Conservation (phyloP, 2,329 filamentous ascomycete species). For the Didymella pinodella region DNA sequence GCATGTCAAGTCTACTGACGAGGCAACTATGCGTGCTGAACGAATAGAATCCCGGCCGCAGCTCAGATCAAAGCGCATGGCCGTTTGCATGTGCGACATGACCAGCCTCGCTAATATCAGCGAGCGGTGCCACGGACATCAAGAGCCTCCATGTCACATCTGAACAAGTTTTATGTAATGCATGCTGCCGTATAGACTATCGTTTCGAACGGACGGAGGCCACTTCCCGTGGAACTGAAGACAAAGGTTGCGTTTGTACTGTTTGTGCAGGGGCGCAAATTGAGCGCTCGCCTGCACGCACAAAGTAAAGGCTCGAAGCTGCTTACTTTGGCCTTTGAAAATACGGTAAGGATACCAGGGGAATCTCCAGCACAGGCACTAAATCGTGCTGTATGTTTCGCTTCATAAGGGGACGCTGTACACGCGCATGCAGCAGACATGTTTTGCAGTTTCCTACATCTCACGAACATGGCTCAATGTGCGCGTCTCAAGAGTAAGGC, state of each 20-base stretch:
- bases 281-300: background rate
- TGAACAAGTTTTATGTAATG: background rate
- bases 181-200: background rate
- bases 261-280: background rate
- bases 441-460: background rate
- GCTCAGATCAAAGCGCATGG: conserved; percentile 1
- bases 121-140: conserved; percentile 3
- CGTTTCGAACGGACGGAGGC: background rate
- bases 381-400: background rate
- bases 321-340: background rate
- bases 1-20: background rate
- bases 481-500: background rate
- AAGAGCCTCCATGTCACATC: background rate
- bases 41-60: conserved; percentile 3
- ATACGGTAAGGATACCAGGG: too few species aligned
- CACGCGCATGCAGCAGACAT: background rate
- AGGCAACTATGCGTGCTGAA: background rate
- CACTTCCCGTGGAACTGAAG: background rate
- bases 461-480: background rate
- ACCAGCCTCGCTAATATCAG: background rate
- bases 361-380: too few species aligned
- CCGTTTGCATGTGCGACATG: conserved; percentile 24
- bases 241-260: background rate
- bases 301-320: background rate
- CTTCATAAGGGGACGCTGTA: background rate